Percentiles rank a stretch among this genome's conserved stretches.
Evolutionary conservation across 768 basidiomycete genomes (phyloP).

Genomic region (Lentinula detonsa): DNA sequence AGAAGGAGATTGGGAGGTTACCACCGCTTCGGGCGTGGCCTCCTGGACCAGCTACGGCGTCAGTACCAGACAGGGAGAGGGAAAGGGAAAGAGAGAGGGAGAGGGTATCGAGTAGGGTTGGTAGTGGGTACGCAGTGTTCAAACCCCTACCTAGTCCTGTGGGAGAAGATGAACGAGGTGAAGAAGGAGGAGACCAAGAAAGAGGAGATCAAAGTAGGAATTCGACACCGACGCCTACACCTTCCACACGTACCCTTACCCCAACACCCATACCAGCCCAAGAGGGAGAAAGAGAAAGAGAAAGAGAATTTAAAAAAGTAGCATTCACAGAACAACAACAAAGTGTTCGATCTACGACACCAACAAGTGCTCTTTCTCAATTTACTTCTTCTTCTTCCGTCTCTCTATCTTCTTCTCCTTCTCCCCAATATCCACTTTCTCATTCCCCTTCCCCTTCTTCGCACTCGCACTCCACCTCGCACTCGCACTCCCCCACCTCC

Average conservation of each 20-base stretch:
- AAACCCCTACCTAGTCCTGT: neutral
- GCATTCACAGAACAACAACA: slow-evolving; percentile 84
- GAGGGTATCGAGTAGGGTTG: too few species aligned
- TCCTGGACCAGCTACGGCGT: slow-evolving; percentile 28
- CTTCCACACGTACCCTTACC: slow-evolving; percentile 13
- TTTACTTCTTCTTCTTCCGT: slow-evolving; percentile 42
- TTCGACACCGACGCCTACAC: slow-evolving; percentile 26
- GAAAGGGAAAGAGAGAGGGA: neutral
- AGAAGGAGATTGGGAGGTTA: slow-evolving; percentile 13
- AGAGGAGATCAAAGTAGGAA: slow-evolving; percentile 15
- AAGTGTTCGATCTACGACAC: slow-evolving; percentile 47
- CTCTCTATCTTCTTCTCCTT: slow-evolving; percentile 17
- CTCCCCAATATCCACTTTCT: slow-evolving; percentile 38
- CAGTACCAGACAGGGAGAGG: neutral
- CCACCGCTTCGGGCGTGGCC: slow-evolving; percentile 58
- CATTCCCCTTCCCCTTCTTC: slow-evolving; percentile 9
- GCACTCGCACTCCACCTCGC: too few species aligned
- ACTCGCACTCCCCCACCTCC: too few species aligned
- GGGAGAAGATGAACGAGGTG: neutral
- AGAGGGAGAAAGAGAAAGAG: neutral
- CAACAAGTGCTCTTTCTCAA: slow-evolving; percentile 34
- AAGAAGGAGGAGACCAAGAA: neutral
- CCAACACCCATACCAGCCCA: slow-evolving; percentile 13
- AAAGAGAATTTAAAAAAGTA: slow-evolving; percentile 69
- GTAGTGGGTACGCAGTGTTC: neutral